Base-by-base conservation (phyloP, 148 eudicot species). In the Chenopodium album region DNA sequence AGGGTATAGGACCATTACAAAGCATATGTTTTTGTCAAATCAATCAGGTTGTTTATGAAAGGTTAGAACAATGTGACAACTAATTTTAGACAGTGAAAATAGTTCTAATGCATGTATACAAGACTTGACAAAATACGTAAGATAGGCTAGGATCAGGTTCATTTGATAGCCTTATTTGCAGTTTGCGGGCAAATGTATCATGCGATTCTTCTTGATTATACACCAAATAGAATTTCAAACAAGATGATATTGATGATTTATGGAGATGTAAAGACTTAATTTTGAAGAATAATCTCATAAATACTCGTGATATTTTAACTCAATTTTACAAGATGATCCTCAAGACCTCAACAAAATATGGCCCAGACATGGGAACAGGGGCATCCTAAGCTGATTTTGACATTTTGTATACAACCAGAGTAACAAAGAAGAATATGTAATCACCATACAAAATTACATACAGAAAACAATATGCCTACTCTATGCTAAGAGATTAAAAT, bases 391-490 rank as follows among this genome's bases (percentile, higher is more conserved):
- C 44, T 41, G 44, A 41, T 41, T 41, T 41, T 41, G 44, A 6
- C 44, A 71, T 79, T 37, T 44, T 7, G 59, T 32, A 71, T 73
- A 73, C 77, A 72, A 11, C 62, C 54, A 73, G 56, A 71, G 14
- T 71, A 34, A 72, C 73, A 29, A 73, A 66, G 47, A 74, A 80
- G 78, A 80, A 75, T 66, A n/a, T 50, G 75, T 34, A 63, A 74
- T 54, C 23, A 48, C 26, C 73, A 41, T 69, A 44, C 44, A 66
- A 10, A 37, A 29, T 70, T 69, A 83, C 82, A 83, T 78, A 78
- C 81, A 78, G 34, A 73, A 56, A 63, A 65, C 31, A 48, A 64
- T 67, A 31, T 71, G 34, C 74, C 78, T 78, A 44, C 16, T 68
- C 78, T 73, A 64, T 4, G 73, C 68, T 78, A n/a, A 71, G 48